Evolutionary conservation across 2,329 filamentous ascomycete species (phyloP), one percentile per base, ranked within the genome.

Genomic region (Penicillium occitanis): DNA sequence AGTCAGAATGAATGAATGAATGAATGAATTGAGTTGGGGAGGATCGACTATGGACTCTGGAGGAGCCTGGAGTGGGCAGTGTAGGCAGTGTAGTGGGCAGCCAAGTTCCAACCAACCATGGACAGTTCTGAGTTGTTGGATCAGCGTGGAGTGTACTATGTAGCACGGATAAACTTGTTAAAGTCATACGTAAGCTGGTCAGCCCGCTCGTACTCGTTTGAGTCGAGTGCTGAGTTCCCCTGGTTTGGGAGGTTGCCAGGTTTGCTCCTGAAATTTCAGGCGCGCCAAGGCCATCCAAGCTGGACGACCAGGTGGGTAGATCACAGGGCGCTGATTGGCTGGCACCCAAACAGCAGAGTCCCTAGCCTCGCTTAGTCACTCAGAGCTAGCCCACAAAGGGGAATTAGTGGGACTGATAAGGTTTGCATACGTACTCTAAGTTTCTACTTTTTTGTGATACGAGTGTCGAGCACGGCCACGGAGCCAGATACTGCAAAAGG

Each of bases 241-340:
- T 60, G 35, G 19, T 59, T 25, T 25, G 25, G 2, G 3, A 3
- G 25, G 25, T 25, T 25, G 25, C 25, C 25, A 25, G 25, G 25
- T 25, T 59, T 44, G 35, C 25, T 60, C 57, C 57, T 60, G 57
- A 46, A 60, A 28, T 46, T 14, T 60, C 57, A 59, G 57, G 57
- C 37, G 25, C n/a, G 51, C 51, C 51, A 55, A 33, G 28, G 33
- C 7, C 40, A 17, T 17, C 14, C 40, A 42, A 44, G 25, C 22
- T 51, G 22, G 25, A 28, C 48, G 22, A 53, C 33, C 33, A 40
- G 19, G 53, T 57, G 53, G 53, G 19, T 40, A 40, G n/a, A 37
- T 57, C n/a, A 3, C 17, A 14, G 53, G 2, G 2, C 11, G 4
- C 8, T 57, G 5, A 57, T 40, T 57, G 33, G 53, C 30, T 4